A percentile compares a stretch with the other conserved stretches of the same genome.
Evolutionary conservation across 148 eudicot genomes (phyloP).

Genomic region (Chenopodium berlandieri): DNA sequence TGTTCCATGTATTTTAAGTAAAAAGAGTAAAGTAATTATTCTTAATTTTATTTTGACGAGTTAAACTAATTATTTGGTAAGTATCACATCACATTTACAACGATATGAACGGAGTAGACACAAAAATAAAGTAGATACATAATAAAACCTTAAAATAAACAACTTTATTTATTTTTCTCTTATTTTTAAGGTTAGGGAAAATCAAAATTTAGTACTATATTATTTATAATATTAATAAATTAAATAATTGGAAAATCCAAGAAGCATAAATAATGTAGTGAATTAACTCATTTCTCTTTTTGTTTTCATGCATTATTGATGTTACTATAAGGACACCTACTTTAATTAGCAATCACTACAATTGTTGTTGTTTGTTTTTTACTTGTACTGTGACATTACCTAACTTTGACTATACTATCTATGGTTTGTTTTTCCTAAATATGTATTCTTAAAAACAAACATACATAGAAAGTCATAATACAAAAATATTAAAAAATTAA

Average conservation of each 20-base stretch:
- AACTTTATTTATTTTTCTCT: too few relatives aligned
- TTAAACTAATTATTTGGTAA: too few relatives aligned
- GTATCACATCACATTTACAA: not conserved
- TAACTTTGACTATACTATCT: not conserved
- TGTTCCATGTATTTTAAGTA: not conserved
- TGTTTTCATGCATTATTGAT: not conserved
- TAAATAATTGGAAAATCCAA: too few relatives aligned
- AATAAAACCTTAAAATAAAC: too few relatives aligned
- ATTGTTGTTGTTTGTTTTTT: not conserved
- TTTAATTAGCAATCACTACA: not conserved
- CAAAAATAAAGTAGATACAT: too few relatives aligned
- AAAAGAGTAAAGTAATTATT: too few relatives aligned
- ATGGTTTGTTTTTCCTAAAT: not conserved
- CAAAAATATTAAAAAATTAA: not conserved
- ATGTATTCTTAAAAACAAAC: not conserved
- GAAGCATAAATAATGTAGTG: too few relatives aligned
- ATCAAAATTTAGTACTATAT: too few relatives aligned
- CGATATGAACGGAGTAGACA: too few relatives aligned
- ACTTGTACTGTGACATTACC: not conserved
- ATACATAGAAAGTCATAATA: not conserved
- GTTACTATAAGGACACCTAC: not conserved
- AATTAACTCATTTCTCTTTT: not conserved
- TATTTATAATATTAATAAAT: too few relatives aligned
- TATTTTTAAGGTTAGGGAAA: too few relatives aligned
- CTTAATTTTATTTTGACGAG: too few relatives aligned